phyloP scores from a whole-genome alignment of 345 rosid species.

The Streptanthus diversifolius region DNA sequence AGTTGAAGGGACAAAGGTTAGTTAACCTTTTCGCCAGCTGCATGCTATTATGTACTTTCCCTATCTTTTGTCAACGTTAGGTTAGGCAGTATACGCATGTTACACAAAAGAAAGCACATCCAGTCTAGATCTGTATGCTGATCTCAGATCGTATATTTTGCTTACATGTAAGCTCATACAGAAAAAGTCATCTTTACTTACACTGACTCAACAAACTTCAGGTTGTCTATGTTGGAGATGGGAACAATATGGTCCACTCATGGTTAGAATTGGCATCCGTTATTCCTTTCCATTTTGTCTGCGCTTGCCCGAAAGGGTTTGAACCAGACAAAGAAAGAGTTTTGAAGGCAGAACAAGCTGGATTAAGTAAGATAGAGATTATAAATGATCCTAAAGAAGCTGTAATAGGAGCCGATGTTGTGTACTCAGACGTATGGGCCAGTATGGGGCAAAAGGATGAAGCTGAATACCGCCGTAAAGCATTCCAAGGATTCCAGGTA shows the following conservation, averaged over 20 bases:
- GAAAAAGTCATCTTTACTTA: neutral
- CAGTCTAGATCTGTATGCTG: neutral
- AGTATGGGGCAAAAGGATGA: constrained; percentile 99
- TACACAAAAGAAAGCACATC: neutral
- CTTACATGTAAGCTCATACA: neutral
- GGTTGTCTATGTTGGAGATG: constrained; percentile 99
- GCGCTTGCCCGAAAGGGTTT: constrained; percentile 86
- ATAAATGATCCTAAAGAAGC: constrained; percentile 84
- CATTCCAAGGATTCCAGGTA: constrained; percentile 93
- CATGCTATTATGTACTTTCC: neutral
- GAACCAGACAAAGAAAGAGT: constrained; percentile 81
- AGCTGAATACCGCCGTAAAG: constrained; percentile 76
- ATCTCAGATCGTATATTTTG: neutral
- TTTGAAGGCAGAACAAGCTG: constrained; percentile 63
- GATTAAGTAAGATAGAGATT: constrained; percentile 90
- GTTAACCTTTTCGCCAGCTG: neutral
- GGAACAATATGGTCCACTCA: constrained; percentile 92
- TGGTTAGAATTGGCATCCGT: constrained; percentile 90
- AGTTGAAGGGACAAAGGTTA: constrained; percentile 89
- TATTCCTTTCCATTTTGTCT: constrained; percentile 91
- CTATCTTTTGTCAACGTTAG: neutral
- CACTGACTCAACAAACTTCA: constrained; percentile 28
- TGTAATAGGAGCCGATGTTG: constrained; percentile 87
- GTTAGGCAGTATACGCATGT: neutral
- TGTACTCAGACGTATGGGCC: constrained; percentile 99